These are phyloP conservation scores for bread wheat (Triticum aestivum) DNA, from an alignment of 176 grass and related monocot species.

Conservation along the genomic window DNA sequence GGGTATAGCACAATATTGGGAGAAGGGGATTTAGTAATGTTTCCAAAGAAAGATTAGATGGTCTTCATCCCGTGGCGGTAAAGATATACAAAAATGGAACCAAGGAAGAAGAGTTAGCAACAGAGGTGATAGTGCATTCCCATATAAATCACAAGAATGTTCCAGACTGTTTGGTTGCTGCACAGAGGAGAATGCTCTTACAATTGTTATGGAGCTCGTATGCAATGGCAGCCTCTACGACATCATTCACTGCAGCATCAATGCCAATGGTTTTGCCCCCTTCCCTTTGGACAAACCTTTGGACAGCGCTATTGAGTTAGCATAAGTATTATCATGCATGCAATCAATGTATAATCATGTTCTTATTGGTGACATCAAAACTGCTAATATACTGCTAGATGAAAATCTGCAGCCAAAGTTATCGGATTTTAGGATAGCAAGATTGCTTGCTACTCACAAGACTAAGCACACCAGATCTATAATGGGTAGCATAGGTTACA, in stretches of 20 bases:
- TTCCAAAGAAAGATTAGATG: too few species aligned
- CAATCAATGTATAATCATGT: background rate
- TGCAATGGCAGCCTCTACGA: background rate
- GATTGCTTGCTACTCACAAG: background rate
- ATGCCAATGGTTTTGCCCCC: background rate
- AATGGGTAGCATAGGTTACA: background rate
- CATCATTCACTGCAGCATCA: too few species aligned
- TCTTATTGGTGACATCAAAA: background rate
- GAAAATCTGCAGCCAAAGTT: background rate
- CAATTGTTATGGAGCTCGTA: background rate
- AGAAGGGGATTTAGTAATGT: background rate
- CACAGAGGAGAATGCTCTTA: constrained; percentile 4
- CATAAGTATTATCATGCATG: background rate
- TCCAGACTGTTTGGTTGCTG: background rate
- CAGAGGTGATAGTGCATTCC: constrained; percentile 13
- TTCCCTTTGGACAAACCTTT: background rate
- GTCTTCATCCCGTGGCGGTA: background rate
- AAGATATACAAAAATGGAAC: background rate
- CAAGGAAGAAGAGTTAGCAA: background rate
- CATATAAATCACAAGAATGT: constrained; percentile 18
- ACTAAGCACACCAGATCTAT: background rate
- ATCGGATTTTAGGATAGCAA: constrained; percentile 10
- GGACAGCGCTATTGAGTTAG: too few species aligned
- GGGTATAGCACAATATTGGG: background rate
- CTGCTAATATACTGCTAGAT: background rate